Conservation (phyloP, 306 rosid species). For the Acacia melanoxylon region DNA sequence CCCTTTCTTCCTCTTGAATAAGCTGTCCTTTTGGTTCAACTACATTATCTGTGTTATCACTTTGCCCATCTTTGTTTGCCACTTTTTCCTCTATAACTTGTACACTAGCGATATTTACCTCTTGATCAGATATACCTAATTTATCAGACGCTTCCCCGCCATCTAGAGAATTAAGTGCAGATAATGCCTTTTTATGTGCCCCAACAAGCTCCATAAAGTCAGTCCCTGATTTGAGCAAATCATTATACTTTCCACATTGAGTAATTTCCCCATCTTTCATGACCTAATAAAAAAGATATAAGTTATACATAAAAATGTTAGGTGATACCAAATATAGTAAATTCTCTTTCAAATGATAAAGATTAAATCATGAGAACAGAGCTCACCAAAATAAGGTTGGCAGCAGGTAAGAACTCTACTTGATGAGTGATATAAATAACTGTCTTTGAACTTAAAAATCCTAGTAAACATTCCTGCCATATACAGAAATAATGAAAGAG, state of each 20-base stretch:
- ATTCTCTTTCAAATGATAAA: not conserved
- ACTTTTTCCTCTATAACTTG: slow-evolving; percentile 38
- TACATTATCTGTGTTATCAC: slow-evolving; percentile 39
- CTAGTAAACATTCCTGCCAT: slow-evolving; percentile 66
- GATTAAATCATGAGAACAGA: not conserved
- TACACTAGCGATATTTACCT: slow-evolving; percentile 21
- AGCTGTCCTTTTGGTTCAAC: slow-evolving; percentile 60
- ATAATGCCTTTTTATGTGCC: slow-evolving; percentile 79
- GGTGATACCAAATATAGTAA: not conserved
- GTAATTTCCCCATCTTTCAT: slow-evolving; percentile 80
- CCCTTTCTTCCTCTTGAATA: slow-evolving; percentile 94
- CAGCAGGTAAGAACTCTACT: slow-evolving; percentile 75
- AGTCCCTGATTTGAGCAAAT: slow-evolving; percentile 60
- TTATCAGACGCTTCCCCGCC: slow-evolving; percentile 33
- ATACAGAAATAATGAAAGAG: not conserved
- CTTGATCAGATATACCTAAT: slow-evolving; percentile 29
- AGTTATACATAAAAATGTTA: not conserved
- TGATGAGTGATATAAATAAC: slow-evolving; percentile 81
- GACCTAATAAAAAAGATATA: slow-evolving; percentile 47
- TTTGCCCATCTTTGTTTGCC: slow-evolving; percentile 35
- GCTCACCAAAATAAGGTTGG: slow-evolving; percentile 69
- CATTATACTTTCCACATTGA: slow-evolving; percentile 74
- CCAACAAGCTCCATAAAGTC: slow-evolving; percentile 87
- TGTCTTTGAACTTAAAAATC: slow-evolving; percentile 58
- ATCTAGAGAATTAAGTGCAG: slow-evolving; percentile 52